Conservation (phyloP, 306 rosid genomes). For the Prosopis cineraria region DNA sequence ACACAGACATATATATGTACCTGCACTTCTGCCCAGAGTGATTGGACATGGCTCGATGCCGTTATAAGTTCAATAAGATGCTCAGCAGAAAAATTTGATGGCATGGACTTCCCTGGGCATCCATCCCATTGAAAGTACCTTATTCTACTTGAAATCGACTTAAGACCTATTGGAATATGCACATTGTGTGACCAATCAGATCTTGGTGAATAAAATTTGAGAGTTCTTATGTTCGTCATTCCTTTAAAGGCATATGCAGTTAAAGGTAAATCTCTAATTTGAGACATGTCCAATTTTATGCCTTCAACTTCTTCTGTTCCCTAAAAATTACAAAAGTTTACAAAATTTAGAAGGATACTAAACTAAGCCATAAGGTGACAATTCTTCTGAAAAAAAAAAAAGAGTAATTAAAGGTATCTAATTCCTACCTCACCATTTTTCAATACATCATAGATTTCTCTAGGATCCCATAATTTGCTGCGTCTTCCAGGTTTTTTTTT, state of each 20-base stretch:
- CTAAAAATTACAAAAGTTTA: not conserved
- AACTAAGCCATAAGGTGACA: not conserved
- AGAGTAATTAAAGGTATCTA: not conserved
- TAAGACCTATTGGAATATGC: not conserved
- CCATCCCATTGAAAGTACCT: not conserved
- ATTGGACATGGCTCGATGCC: accelerated
- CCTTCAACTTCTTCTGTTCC: not conserved
- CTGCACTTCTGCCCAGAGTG: not conserved
- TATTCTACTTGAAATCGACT: not conserved
- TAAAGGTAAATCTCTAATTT: not conserved
- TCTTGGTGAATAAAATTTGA: not conserved
- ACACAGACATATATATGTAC: too few relatives aligned
- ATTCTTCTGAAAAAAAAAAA: not conserved
- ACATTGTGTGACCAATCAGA: too few relatives aligned
- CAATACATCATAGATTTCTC: not conserved
- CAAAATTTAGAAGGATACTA: not conserved
- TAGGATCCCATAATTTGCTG: not conserved
- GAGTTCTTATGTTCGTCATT: not conserved
- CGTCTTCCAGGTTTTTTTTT: not conserved
- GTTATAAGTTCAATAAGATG: not conserved
- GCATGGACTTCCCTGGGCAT: not conserved
- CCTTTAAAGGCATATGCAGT: not conserved
- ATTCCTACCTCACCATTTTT: not conserved
- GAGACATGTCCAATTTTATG: not conserved
- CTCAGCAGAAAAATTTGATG: not conserved